Evolutionary conservation across 805 yeast species (phyloP), one percentile per base, ranked within the genome.

Genomic region (Torulaspora quercuum): DNA sequence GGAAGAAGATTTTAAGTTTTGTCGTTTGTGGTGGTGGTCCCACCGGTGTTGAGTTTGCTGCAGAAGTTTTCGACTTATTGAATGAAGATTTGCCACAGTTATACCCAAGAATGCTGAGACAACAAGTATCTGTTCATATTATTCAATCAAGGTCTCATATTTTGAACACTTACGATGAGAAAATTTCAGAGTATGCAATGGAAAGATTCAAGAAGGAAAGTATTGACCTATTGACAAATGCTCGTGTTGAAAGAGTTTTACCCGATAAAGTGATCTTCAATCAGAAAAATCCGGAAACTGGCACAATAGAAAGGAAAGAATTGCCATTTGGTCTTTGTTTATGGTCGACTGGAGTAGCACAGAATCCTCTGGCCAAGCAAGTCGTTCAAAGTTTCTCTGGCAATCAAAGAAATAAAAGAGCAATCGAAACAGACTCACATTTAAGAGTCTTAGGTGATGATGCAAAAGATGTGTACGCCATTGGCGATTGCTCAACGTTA

Each of bases 261-360:
- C 73, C 75, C 6, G 76, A 76, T 49, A 67, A 68, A 31, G 85
- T 81, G 4, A 50, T 78, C 9, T 81, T 78, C 58, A 69, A 72
- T 29, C 81, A 77, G 51, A 67, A 63, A 39, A 61, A 67, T 35
- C 44, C 49, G 2, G 66, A 61, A 15, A 68, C 71, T 12, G 75
- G 74, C 12, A 61, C 59, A 20, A 49, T 50, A 14, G 62, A 51
- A 23, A 35, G 57, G 23, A 75, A 71, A 53, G 70, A 72, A 41
- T 57, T 81, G 33, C 81, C 85, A 30, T 80, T 71, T 42, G 88
- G 88, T 8, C 56, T 81, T 23, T 78, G 86, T 54, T 55, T 81
- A 29, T 81, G 88, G 88, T 79, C 86, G 1, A 81, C 88, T 1
- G 88, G 88, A 42, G 83, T 80, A 25, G 76, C 82, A 5, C 80